Evolutionary conservation across 495 filamentous ascomycete species (phyloP).

Genomic region (Copromyces sp.): DNA sequence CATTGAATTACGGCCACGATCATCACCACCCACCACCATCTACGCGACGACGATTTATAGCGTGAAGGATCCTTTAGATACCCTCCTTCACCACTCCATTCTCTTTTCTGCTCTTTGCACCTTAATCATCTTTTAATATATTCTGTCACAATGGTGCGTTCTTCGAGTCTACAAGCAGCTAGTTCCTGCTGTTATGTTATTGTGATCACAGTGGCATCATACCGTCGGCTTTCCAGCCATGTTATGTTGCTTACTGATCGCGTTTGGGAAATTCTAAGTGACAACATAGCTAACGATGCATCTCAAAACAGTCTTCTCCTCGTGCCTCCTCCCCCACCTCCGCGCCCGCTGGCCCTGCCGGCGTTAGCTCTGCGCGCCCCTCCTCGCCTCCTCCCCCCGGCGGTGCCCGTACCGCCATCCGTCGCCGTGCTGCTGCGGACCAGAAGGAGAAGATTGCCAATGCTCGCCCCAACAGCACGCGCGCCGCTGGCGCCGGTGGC

Average conservation of each 20-base stretch:
- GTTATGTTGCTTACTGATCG: background rate
- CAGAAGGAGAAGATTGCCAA: slow-evolving; percentile 91
- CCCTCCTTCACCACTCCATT: slow-evolving; percentile 16
- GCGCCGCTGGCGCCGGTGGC: slow-evolving; percentile 87
- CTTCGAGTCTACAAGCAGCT: background rate
- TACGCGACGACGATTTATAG: background rate
- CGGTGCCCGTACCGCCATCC: slow-evolving; percentile 87
- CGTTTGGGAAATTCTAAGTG: background rate
- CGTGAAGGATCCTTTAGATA: background rate
- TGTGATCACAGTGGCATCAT: background rate
- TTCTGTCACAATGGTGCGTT: slow-evolving; percentile 20
- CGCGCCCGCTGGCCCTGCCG: slow-evolving; percentile 35
- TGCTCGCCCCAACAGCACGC: slow-evolving; percentile 77
- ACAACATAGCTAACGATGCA: background rate
- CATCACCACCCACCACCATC: slow-evolving; percentile 3
- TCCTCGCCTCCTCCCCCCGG: slow-evolving; percentile 86
- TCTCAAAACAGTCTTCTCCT: slow-evolving; percentile 56
- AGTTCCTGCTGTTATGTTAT: background rate
- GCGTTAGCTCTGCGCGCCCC: slow-evolving; percentile 59
- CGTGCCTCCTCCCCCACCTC: slow-evolving; percentile 57
- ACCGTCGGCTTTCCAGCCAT: background rate
- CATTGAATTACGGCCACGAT: background rate
- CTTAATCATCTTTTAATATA: slow-evolving; percentile 16
- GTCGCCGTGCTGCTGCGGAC: slow-evolving; percentile 87
- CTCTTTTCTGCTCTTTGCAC: slow-evolving; percentile 12